phyloP scores from a whole-genome alignment of 192 early-diverging fungal genomes.

The Rhizophagus clarus region DNA sequence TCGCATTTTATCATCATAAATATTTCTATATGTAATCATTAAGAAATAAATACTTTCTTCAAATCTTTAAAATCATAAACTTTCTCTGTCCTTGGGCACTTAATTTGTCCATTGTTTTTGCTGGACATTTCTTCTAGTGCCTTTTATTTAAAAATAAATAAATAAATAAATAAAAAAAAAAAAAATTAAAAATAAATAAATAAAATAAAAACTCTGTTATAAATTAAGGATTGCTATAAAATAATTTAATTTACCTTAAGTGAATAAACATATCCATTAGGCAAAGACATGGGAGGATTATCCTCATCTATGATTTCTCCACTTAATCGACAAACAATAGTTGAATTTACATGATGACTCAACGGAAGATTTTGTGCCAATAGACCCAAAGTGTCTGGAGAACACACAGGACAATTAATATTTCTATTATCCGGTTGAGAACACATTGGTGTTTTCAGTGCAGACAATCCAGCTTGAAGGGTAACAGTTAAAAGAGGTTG shows the following conservation, averaged over 20 bases:
- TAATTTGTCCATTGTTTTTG: constrained; percentile 67
- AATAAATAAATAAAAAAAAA: too few relatives aligned
- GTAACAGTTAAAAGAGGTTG: constrained; percentile 85
- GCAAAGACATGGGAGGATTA: constrained; percentile 94
- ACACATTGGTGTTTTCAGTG: constrained; percentile 90
- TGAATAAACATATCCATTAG: constrained; percentile 97
- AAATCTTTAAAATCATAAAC: constrained; percentile 57
- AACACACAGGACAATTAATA: constrained; percentile 96
- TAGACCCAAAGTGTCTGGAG: constrained; percentile 76
- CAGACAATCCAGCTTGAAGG: constrained; percentile 94
- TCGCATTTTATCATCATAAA: not conserved
- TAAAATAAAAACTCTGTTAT: not conserved
- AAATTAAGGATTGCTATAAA: not conserved
- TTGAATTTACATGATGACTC: constrained; percentile 95
- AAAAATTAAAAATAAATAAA: too few relatives aligned
- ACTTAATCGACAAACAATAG: constrained; percentile 88
- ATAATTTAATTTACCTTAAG: constrained; percentile 55
- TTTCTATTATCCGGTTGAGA: constrained; percentile 74
- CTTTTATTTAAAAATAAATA: constrained; percentile 43
- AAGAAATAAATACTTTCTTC: constrained; percentile 81
- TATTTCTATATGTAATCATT: constrained; percentile 5
- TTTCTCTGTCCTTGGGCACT: constrained; percentile 70
- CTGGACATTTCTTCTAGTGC: constrained; percentile 70
- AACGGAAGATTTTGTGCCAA: constrained; percentile 85
- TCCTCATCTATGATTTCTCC: constrained; percentile 95